Percentiles rank a stretch among this genome's conserved stretches.
These are phyloP conservation scores for Dryas integrifolia DNA, from an alignment of 331 rosid genomes.

Conservation along the genomic window DNA sequence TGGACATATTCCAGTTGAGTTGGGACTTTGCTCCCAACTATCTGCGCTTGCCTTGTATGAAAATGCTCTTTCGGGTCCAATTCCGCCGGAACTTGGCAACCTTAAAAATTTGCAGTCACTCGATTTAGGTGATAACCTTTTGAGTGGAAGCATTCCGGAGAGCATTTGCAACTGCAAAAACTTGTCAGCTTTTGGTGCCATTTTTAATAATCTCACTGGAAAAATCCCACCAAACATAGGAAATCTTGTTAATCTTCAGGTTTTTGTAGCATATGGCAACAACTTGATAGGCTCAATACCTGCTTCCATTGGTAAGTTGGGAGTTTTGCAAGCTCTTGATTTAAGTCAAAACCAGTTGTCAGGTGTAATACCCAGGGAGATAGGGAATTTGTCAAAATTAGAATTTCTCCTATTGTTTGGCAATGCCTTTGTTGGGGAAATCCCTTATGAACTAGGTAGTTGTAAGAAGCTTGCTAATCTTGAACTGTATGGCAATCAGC, in stretches of 20 bases:
- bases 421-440: conserved; percentile 58
- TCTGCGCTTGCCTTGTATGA: conserved; percentile 39
- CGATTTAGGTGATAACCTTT: conserved; percentile 48
- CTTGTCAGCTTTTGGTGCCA: conserved; percentile 45
- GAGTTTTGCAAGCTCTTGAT: conserved; percentile 47
- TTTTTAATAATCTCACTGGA: conserved; percentile 58
- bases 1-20: conserved; percentile 60
- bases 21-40: conserved; percentile 61
- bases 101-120: conserved; percentile 38
- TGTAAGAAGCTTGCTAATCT: conserved; percentile 52
- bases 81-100: conserved; percentile 63
- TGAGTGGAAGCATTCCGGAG: conserved; percentile 69
- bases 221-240: conserved; percentile 59
- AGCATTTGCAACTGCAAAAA: conserved; percentile 62
- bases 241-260: conserved; percentile 40
- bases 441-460: conserved; percentile 55
- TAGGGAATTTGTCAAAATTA: conserved; percentile 58
- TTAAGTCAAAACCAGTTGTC: conserved; percentile 62
- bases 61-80: conserved; percentile 57
- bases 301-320: conserved; percentile 52
- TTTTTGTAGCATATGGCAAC: conserved; percentile 44
- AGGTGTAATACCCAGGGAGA: conserved; percentile 55
- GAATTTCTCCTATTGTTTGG: conserved; percentile 33
- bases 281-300: conserved; percentile 64
- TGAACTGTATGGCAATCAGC: conserved; percentile 46